phyloP scores from a whole-genome alignment of 805 yeast species.

The Ogataea zsoltii region DNA sequence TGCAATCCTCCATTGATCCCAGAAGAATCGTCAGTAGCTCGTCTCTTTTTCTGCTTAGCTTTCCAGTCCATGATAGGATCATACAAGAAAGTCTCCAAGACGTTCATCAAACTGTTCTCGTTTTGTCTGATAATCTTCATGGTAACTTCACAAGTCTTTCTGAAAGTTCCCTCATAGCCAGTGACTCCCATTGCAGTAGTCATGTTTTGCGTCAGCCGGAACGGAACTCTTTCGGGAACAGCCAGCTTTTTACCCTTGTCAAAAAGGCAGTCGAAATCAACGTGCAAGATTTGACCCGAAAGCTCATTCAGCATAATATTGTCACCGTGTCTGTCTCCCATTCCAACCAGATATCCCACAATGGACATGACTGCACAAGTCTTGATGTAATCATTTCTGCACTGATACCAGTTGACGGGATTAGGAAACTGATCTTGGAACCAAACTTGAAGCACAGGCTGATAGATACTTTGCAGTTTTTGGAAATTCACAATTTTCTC shows the following conservation, averaged over 20 bases:
- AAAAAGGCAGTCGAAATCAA: slow-evolving; percentile 94
- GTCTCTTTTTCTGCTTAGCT: slow-evolving; percentile 38
- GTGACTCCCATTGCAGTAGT: slow-evolving; percentile 84
- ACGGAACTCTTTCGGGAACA: slow-evolving; percentile 94
- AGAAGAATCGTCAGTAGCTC: slow-evolving; percentile 21
- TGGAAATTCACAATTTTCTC: slow-evolving; percentile 40
- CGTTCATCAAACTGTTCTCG: slow-evolving; percentile 84
- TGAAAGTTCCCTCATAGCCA: slow-evolving; percentile 87
- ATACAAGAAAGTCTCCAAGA: slow-evolving; percentile 86
- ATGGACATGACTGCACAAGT: slow-evolving; percentile 96
- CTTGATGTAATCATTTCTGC: slow-evolving; percentile 71
- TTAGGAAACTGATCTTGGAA: slow-evolving; percentile 86
- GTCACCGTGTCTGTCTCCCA: slow-evolving; percentile 97
- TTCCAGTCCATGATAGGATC: slow-evolving; percentile 89
- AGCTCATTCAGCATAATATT: slow-evolving; percentile 73
- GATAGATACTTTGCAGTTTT: slow-evolving; percentile 38
- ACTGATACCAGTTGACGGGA: slow-evolving; percentile 82
- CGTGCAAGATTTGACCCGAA: slow-evolving; percentile 83
- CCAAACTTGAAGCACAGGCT: slow-evolving; percentile 85
- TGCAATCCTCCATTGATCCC: slow-evolving; percentile 31
- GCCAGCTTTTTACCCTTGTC: slow-evolving; percentile 75
- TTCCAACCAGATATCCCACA: slow-evolving; percentile 90
- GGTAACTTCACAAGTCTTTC: slow-evolving; percentile 84
- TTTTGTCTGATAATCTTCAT: slow-evolving; percentile 68
- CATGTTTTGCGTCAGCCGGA: slow-evolving; percentile 84